Evolutionary conservation across 2,329 filamentous ascomycete genomes (phyloP).

Genomic region (Epichloe amarillans): DNA sequence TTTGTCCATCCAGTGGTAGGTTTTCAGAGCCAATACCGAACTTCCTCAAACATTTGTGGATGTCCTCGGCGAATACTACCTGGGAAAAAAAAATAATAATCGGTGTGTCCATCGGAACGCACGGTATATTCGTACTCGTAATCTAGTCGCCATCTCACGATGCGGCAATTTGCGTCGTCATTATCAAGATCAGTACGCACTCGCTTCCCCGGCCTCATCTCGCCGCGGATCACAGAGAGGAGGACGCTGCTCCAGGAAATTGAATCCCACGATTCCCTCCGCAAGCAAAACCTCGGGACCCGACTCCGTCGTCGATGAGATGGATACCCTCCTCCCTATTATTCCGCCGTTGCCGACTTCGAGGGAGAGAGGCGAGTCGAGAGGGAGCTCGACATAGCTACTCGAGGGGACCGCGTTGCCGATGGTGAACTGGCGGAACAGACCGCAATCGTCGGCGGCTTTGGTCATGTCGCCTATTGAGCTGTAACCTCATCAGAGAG

Average conservation of each 20-base stretch:
- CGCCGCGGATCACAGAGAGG: background rate
- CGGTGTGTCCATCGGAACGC: too few relatives aligned
- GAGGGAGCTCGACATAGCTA: slow-evolving; percentile 19
- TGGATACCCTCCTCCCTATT: slow-evolving; percentile 33
- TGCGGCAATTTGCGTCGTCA: too few relatives aligned
- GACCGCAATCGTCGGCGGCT: slow-evolving; percentile 26
- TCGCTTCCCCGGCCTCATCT: background rate
- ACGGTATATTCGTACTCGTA: too few relatives aligned
- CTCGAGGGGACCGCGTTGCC: slow-evolving; percentile 6
- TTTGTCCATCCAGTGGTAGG: too few relatives aligned
- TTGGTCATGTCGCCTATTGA: slow-evolving; percentile 30
- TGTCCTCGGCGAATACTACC: too few relatives aligned
- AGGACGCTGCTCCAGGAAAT: slow-evolving; percentile 16
- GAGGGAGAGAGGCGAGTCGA: slow-evolving; percentile 27
- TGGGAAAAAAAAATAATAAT: too few relatives aligned
- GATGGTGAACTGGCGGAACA: slow-evolving; percentile 26
- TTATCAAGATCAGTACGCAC: background rate
- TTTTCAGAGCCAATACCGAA: too few relatives aligned
- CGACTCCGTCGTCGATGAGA: slow-evolving; percentile 16
- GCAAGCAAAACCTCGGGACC: slow-evolving; percentile 23
- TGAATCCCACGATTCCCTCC: slow-evolving; percentile 38
- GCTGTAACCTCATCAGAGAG: slow-evolving; percentile 12
- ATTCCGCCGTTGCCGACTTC: slow-evolving; percentile 32
- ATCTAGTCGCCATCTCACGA: too few relatives aligned
- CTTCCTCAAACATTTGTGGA: too few relatives aligned